Evolutionary conservation across 2,329 filamentous ascomycete species (phyloP), one percentile per base, ranked within the genome.

Genomic region (Hypoxylon sp.): DNA sequence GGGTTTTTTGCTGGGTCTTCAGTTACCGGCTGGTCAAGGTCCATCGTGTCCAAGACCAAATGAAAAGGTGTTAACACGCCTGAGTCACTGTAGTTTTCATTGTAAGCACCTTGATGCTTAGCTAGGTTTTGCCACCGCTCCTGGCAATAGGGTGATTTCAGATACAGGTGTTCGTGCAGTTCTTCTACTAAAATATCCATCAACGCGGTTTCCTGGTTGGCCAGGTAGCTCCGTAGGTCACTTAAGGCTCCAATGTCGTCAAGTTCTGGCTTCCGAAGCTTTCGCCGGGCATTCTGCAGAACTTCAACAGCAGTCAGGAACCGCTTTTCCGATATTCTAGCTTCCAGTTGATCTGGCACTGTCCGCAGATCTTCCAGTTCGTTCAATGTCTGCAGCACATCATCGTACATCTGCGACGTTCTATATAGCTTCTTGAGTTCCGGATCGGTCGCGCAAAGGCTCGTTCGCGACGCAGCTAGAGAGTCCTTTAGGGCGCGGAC

Each of bases 121-220:
- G 90, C 86, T 65, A 97, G 88, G 64, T 87, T 88, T 79, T 97
- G 97, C 96, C 96, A 99, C 72, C 96, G 87, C 77, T 97, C 93
- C 77, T 97, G 94, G 77, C 95, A 98, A 78, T 99, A 99, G 0
- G 95, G 96, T 2, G 95, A 98, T 78, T 98, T 98, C 41, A 99
- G 88, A 77, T 99, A 99, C 3, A 99, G 85, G 80, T 99, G 96
- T 78, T 97, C 96, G 77, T 99, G 96, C 34, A 99, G 84, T 79
- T 99, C 96, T 78, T 99, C 96, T n/a, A 98, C 90, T 61, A 99
- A 79, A 58, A 98, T 98, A 76, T 99, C 96, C 76, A 95, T 95
- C 69, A 99, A 82, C 0, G 93, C 89, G 28, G 91, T 92, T 81
- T 99, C 96, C 78, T 99, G 97, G 76, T 97, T 98, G 65, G 90